Evolutionary conservation across 352 stramenopile genomes (phyloP).

Genomic region (Pythium phragmiticola): DNA sequence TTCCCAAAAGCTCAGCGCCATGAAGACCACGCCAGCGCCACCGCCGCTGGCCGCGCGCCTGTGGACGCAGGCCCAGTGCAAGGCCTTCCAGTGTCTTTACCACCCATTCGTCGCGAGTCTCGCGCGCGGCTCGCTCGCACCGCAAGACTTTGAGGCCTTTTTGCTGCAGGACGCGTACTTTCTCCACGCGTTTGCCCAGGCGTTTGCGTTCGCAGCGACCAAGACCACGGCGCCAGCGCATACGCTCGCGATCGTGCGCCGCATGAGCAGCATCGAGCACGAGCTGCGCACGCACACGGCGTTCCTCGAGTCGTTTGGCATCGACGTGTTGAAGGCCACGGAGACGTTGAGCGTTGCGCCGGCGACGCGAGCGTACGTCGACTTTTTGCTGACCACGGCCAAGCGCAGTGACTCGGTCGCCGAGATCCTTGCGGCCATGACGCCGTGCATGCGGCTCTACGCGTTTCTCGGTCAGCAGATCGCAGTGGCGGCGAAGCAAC

Average conservation of each 20-base stretch:
- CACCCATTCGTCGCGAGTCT: slow-evolving; percentile 52
- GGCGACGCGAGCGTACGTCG: slow-evolving; percentile 44
- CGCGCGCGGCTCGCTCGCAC: slow-evolving; percentile 33
- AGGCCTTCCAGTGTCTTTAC: slow-evolving; percentile 42
- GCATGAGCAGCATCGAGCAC: slow-evolving; percentile 46
- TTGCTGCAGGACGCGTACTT: slow-evolving; percentile 61
- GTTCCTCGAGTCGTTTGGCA: slow-evolving; percentile 50
- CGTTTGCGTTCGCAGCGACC: slow-evolving; percentile 45
- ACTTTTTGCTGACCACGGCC: slow-evolving; percentile 48
- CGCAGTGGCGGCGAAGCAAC: not conserved
- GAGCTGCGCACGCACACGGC: slow-evolving; percentile 45
- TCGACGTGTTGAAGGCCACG: slow-evolving; percentile 37
- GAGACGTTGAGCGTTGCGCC: slow-evolving; percentile 24
- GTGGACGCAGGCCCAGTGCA: slow-evolving; percentile 34
- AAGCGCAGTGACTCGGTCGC: slow-evolving; percentile 31
- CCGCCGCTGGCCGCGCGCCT: slow-evolving; percentile 25
- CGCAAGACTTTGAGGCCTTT: slow-evolving; percentile 41
- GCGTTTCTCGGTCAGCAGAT: slow-evolving; percentile 44
- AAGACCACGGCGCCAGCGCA: slow-evolving; percentile 38
- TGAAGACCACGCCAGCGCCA: not conserved
- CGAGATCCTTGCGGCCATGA: slow-evolving; percentile 54
- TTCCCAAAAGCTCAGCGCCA: slow-evolving; percentile 6
- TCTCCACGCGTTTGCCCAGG: slow-evolving; percentile 47
- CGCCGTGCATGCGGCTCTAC: slow-evolving; percentile 52
- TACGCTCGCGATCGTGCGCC: slow-evolving; percentile 36